A percentile compares a stretch with the other conserved stretches of the same genome.
Conservation (phyloP, 345 rosid species). For the Raphanus sativus region DNA sequence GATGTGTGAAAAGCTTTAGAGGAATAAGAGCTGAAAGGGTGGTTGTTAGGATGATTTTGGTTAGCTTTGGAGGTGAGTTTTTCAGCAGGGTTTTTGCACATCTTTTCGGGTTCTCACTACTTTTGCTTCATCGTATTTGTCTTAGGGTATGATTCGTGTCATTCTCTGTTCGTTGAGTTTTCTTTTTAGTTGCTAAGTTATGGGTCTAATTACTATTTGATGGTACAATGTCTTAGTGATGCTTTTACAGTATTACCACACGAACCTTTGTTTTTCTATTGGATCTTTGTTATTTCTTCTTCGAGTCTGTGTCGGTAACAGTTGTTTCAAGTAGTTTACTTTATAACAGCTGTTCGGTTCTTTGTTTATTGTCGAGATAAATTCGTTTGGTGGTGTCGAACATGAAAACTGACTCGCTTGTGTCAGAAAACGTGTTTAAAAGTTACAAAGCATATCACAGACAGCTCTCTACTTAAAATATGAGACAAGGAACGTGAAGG, state of each 20-base stretch:
- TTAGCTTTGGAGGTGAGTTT: not conserved
- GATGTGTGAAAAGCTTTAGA: not conserved
- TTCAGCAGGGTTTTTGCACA: constrained; percentile 21
- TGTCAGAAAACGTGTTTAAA: not conserved
- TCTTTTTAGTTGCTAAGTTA: constrained; percentile 14
- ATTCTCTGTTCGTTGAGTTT: constrained; percentile 15
- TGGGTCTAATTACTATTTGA: constrained; percentile 20
- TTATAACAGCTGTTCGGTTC: constrained; percentile 19
- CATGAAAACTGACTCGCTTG: not conserved
- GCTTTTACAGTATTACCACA: constrained; percentile 16
- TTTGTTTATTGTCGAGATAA: not conserved
- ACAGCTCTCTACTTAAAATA: no score
- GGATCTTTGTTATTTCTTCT: not conserved
- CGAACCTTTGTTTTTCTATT: constrained; percentile 25
- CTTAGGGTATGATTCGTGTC: constrained; percentile 2
- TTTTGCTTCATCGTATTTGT: not conserved
- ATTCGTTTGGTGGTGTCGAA: not conserved
- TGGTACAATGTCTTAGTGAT: constrained; percentile 29
- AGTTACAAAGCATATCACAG: not conserved
- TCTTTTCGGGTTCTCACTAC: not conserved
- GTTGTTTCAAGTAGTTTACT: constrained; percentile 6
- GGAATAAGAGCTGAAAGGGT: constrained; percentile 37
- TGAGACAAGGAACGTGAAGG: no score
- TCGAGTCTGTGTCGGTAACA: constrained; percentile 14
- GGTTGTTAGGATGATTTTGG: constrained; percentile 30